phyloP scores from a whole-genome alignment of 352 stramenopile species.

The Globisporangium nagaii region DNA sequence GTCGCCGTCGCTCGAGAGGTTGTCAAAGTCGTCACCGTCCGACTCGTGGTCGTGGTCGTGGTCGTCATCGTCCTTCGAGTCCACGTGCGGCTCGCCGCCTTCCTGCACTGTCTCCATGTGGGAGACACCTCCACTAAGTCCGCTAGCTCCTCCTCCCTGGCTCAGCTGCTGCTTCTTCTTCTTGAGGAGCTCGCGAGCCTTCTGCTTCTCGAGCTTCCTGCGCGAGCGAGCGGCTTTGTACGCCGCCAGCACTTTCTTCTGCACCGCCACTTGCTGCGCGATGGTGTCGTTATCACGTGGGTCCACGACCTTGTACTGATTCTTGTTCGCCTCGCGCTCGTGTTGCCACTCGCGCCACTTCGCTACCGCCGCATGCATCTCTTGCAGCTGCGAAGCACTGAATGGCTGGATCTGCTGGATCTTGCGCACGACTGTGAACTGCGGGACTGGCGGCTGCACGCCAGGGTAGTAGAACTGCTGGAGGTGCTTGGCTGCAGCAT shows the following conservation, averaged over 20 bases:
- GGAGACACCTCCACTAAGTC: slow-evolving; percentile 2
- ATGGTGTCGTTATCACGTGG: slow-evolving; percentile 43
- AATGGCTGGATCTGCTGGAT: slow-evolving; percentile 45
- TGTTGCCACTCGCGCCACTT: slow-evolving; percentile 47
- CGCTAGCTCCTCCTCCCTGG: slow-evolving; percentile 7
- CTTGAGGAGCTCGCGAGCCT: slow-evolving; percentile 37
- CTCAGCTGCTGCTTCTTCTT: slow-evolving; percentile 17
- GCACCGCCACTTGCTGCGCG: slow-evolving; percentile 40
- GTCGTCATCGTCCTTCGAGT: slow-evolving; percentile 20
- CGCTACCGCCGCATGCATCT: slow-evolving; percentile 31
- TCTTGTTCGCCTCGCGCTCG: slow-evolving; percentile 49
- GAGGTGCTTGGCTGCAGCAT: slow-evolving; percentile 40
- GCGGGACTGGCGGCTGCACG: slow-evolving; percentile 4
- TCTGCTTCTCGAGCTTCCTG: slow-evolving; percentile 59
- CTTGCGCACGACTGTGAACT: slow-evolving; percentile 42
- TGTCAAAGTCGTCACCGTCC: slow-evolving; percentile 34
- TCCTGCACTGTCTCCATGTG: slow-evolving; percentile 73
- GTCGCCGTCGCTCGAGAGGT: slow-evolving; percentile 40
- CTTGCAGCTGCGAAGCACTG: slow-evolving; percentile 16
- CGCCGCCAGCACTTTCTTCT: slow-evolving; percentile 63
- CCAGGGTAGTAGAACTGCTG: slow-evolving; percentile 12
- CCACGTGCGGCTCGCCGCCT: slow-evolving; percentile 24
- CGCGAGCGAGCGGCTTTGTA: slow-evolving; percentile 56
- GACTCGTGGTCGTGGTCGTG: slow-evolving; percentile 22
- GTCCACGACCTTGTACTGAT: slow-evolving; percentile 62